Conservation (phyloP, 805 yeast genomes). For the Candida chilensis region DNA sequence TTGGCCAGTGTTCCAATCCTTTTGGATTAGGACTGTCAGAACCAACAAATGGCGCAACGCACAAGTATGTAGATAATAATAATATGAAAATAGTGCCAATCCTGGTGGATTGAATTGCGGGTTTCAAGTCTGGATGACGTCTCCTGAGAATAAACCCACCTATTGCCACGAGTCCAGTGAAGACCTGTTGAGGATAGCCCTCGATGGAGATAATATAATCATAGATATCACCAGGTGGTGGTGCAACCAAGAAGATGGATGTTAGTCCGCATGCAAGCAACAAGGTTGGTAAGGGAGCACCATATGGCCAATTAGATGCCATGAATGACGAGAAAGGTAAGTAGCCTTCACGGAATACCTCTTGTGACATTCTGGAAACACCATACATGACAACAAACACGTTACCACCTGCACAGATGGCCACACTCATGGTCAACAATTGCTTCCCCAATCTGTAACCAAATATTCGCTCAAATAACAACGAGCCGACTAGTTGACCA, state of each 20-base stretch:
- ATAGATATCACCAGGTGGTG: conserved; percentile 42
- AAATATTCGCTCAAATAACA: conserved; percentile 45
- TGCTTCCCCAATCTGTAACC: conserved; percentile 45
- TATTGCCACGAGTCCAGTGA: conserved; percentile 40
- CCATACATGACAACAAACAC: conserved; percentile 53
- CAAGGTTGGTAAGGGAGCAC: conserved; percentile 47
- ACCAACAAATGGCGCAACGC: conserved; percentile 38
- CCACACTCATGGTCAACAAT: conserved; percentile 46
- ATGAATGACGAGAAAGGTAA: conserved; percentile 41
- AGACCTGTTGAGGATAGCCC: conserved; percentile 40
- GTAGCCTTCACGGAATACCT: conserved; percentile 54
- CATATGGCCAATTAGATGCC: conserved; percentile 48
- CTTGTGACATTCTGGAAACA: conserved; percentile 55
- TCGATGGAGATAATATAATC: conserved; percentile 43
- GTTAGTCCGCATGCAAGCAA: conserved; percentile 32
- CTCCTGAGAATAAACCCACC: conserved; percentile 49
- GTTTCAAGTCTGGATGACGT: conserved; percentile 34
- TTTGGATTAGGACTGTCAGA: conserved; percentile 26
- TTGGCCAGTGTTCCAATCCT: conserved; percentile 33
- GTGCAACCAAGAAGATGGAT: conserved; percentile 21
- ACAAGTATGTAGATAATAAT: conserved; percentile 34
- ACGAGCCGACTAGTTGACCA: conserved; percentile 52
- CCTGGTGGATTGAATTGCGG: conserved; percentile 42
- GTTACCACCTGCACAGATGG: conserved; percentile 55
- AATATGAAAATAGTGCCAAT: conserved; percentile 39